Base-by-base conservation (phyloP, 2,329 filamentous ascomycete genomes). In the Teratosphaeria gauchensis region DNA sequence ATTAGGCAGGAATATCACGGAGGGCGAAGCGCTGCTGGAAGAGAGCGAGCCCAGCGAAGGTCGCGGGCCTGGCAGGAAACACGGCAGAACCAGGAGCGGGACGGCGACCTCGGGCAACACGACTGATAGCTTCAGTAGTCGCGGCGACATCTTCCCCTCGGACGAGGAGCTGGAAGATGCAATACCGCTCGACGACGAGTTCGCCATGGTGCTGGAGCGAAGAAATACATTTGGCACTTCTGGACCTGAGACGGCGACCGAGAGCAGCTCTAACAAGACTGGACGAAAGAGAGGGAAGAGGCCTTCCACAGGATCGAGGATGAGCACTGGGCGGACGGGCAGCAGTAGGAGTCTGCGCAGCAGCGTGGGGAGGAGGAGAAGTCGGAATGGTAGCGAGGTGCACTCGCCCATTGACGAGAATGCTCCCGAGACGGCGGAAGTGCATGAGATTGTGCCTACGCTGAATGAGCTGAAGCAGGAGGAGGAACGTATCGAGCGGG, bases 121-220 rank as follows among this genome's bases (percentile, higher is more conserved):
- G 0, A 88, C 85, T 31, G 91, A 92, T 70, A 96, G 92, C 5
- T 85, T 88, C 63, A 88, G 92, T 67, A 96, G 91, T 11, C 80
- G 92, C 53, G 91, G 91, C 1, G 92, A 97, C 74, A 77, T 97
- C 12, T 94, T 96, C 65, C 90, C 90, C 0, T 96, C 91, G 67
- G 90, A 92, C 56, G 90, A 95, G 60, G 68, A 74, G 63, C 51
- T 57, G n/a, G 92, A 95, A 71, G 92, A 97, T 73, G 92, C 92
- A 0, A 84, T 96, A n/a, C 89, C 91, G 12, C 76, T 97, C 19
- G 90, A 92, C 66, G 92, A 96, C 69, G 92, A 96, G 69, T 95
- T 97, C 66, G 89, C 91, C 2, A 86, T 95, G 71, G 84, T 86
- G 2, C 79, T 96, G 61, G 86, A 91, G 61, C 83, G 88, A 56